Evolutionary conservation across 176 grass and related monocot species (phyloP).

Genomic region (Urochloa ruziziensis): DNA sequence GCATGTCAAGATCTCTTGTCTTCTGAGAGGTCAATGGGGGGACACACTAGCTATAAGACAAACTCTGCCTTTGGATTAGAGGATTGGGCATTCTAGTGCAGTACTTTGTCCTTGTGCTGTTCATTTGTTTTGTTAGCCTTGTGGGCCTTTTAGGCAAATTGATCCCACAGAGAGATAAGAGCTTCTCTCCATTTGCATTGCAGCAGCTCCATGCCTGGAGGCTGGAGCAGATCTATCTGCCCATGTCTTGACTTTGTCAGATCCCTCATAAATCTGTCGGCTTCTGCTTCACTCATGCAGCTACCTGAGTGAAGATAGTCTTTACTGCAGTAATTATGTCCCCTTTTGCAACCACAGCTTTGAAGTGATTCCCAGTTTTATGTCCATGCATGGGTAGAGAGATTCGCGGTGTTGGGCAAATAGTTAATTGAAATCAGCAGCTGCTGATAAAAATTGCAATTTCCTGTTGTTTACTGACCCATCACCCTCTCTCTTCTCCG

Average conservation of each 20-base stretch:
- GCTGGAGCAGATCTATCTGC: neutral
- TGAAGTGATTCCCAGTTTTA: no score
- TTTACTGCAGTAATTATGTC: no score
- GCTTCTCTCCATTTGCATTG: neutral
- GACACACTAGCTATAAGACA: neutral
- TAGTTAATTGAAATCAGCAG: neutral
- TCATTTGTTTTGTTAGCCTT: neutral
- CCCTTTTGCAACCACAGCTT: neutral
- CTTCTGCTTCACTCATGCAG: neutral
- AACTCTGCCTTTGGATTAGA: conserved; percentile 2
- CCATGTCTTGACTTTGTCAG: conserved; percentile 8
- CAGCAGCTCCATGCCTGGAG: neutral
- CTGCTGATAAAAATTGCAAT: neutral
- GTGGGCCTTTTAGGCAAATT: neutral
- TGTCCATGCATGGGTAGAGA: no score
- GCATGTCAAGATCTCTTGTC: conserved; percentile 6
- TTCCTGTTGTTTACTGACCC: no score
- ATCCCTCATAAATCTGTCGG: neutral
- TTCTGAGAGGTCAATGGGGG: neutral
- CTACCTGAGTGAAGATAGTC: no score
- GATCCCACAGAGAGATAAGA: neutral
- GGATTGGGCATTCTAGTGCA: neutral
- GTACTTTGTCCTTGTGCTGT: neutral
- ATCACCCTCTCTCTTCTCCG: fast-evolving
- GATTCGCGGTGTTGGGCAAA: no score